Evolutionary conservation across 441 rosid genomes (phyloP).

Genomic region (Syzygium malaccense): DNA sequence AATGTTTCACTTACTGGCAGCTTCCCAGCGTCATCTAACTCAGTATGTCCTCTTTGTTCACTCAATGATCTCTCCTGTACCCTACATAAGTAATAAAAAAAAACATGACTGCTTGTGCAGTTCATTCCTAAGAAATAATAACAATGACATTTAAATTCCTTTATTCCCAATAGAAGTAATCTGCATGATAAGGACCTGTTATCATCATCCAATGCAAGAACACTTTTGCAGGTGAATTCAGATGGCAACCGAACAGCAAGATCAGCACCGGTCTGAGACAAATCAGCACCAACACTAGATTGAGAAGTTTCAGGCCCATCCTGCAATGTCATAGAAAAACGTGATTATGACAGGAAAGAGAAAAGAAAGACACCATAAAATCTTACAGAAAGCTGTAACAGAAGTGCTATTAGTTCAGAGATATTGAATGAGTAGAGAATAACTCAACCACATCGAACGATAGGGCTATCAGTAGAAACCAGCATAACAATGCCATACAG

Average conservation of each 20-base stretch:
- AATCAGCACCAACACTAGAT: constrained; percentile 27
- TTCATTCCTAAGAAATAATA: background rate
- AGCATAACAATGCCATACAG: background rate
- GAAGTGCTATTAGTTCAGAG: background rate
- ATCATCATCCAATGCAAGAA: constrained; percentile 30
- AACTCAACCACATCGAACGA: background rate
- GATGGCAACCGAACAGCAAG: constrained; percentile 29
- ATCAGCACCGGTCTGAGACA: constrained; percentile 28
- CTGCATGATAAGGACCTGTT: constrained; percentile 37
- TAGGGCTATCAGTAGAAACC: background rate
- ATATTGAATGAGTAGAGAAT: background rate
- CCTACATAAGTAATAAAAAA: constrained; percentile 19
- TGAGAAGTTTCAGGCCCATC: constrained; percentile 42
- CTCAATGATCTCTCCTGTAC: constrained; percentile 24
- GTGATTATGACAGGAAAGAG: background rate
- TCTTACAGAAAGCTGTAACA: background rate
- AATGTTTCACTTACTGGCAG: constrained; percentile 27
- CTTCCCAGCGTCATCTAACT: constrained; percentile 21
- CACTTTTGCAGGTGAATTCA: constrained; percentile 29
- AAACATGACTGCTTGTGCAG: background rate
- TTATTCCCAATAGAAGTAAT: background rate
- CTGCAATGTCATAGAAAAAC: constrained; percentile 32
- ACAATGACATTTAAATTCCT: background rate
- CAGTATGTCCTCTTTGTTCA: constrained; percentile 19
- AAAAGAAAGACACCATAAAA: background rate